Conservation (phyloP, 1,139 yeast species). For the Scheffersomyces segobiensis region DNA sequence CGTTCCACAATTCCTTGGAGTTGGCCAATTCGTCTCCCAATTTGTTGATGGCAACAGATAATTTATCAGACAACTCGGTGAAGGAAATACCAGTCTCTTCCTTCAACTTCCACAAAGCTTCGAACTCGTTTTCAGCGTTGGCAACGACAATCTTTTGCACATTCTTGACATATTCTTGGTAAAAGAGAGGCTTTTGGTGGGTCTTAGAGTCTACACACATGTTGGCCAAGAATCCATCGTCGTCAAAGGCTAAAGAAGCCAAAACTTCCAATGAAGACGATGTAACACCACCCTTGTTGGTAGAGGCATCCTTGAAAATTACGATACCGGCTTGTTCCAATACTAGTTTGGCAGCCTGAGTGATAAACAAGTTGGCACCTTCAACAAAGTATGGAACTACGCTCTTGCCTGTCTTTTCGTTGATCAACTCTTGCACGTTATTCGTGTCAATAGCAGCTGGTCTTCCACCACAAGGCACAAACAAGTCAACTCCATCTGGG, state of each 20-base stretch:
- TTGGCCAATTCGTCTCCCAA: slow-evolving; percentile 85
- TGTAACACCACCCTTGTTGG: slow-evolving; percentile 98
- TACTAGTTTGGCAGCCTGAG: slow-evolving; percentile 88
- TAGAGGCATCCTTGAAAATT: slow-evolving; percentile 92
- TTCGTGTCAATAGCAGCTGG: slow-evolving; percentile 93
- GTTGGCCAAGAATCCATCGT: slow-evolving; percentile 69
- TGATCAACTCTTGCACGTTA: slow-evolving; percentile 73
- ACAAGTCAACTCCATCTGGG: slow-evolving; percentile 63
- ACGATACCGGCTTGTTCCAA: slow-evolving; percentile 86
- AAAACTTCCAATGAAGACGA: slow-evolving; percentile 94
- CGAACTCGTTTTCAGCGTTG: slow-evolving; percentile 85
- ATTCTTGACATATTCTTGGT: slow-evolving; percentile 76
- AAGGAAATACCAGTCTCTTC: slow-evolving; percentile 67
- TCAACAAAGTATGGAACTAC: slow-evolving; percentile 88
- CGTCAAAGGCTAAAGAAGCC: slow-evolving; percentile 91
- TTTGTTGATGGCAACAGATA: slow-evolving; percentile 84
- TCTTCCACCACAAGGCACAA: slow-evolving; percentile 99
- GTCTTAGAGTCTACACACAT: slow-evolving; percentile 69
- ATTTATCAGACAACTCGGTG: slow-evolving; percentile 78
- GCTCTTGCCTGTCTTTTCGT: slow-evolving; percentile 72
- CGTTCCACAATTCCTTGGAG: slow-evolving; percentile 82
- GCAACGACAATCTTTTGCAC: slow-evolving; percentile 74
- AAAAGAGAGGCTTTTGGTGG: slow-evolving; percentile 66
- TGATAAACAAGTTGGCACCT: slow-evolving; percentile 94
- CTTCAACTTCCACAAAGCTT: slow-evolving; percentile 81